Conservation (phyloP, 305 asterid species). For the Fraxinus platypoda region DNA sequence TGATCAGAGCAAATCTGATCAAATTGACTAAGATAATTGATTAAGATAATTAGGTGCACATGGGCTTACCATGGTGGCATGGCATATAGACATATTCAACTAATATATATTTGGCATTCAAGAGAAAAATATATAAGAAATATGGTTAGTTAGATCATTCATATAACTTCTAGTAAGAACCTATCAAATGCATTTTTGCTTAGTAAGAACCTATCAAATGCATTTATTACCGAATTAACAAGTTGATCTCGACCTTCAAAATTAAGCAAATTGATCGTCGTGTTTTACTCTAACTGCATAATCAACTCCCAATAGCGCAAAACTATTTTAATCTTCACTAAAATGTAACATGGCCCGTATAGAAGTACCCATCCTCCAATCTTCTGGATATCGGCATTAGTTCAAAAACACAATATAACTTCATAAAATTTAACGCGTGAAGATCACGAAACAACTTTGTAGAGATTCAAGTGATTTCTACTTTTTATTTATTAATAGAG, state of each 20-base stretch:
- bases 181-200: too few relatives aligned
- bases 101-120: not conserved
- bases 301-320: not conserved
- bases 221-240: not conserved
- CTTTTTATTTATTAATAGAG: not conserved
- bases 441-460: not conserved
- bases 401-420: not conserved
- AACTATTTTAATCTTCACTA: not conserved
- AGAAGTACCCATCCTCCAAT: not conserved
- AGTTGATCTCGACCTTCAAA: not conserved
- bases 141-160: not conserved
- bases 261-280: not conserved
- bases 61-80: not conserved
- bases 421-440: not conserved
- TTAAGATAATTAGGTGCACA: not conserved
- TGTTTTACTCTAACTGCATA: not conserved
- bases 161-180: not conserved
- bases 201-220: too few relatives aligned
- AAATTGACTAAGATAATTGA: not conserved
- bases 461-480: not conserved
- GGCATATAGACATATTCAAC: not conserved
- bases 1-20: not conserved
- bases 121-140: not conserved
- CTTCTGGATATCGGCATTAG: not conserved
- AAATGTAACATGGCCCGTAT: not conserved